Conservation (phyloP, 306 rosid genomes). For the Arachis stenosperma region DNA sequence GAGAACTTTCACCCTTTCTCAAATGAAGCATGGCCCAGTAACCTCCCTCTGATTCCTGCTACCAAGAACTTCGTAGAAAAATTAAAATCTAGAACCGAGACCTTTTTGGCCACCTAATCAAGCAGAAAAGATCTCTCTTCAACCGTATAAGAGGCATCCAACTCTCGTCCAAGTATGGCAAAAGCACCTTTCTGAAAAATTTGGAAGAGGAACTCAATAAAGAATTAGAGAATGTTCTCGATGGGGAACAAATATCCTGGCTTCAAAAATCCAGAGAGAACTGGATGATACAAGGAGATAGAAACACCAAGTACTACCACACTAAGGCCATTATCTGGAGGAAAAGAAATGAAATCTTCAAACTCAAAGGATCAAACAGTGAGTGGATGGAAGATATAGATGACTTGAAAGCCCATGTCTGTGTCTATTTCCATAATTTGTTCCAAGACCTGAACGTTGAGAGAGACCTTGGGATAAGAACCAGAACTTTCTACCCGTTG, state of each 20-base stretch:
- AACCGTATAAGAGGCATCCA: background rate
- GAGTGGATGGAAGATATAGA: background rate
- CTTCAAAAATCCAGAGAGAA: background rate
- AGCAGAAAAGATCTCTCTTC: background rate
- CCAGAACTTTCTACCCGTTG: too few relatives aligned
- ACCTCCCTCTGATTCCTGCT: background rate
- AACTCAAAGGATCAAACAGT: rapidly evolving
- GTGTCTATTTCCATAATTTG: too few relatives aligned
- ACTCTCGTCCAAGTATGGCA: background rate
- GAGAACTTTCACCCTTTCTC: too few relatives aligned
- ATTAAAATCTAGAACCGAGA: background rate
- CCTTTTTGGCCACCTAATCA: background rate
- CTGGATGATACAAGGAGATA: background rate
- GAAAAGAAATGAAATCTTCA: background rate
- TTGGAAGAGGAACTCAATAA: background rate
- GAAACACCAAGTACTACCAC: background rate
- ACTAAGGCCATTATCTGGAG: background rate
- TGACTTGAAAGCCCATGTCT: too few relatives aligned
- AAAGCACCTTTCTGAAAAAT: background rate
- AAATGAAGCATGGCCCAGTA: background rate
- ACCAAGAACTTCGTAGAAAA: too few relatives aligned
- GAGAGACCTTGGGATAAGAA: too few relatives aligned
- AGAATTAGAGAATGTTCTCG: background rate
- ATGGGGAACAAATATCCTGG: background rate
- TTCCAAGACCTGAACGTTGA: too few relatives aligned